Percentiles rank a stretch among this genome's conserved stretches.
phyloP scores from a whole-genome alignment of 768 basidiomycete genomes.

The Arthromyces matolae region DNA sequence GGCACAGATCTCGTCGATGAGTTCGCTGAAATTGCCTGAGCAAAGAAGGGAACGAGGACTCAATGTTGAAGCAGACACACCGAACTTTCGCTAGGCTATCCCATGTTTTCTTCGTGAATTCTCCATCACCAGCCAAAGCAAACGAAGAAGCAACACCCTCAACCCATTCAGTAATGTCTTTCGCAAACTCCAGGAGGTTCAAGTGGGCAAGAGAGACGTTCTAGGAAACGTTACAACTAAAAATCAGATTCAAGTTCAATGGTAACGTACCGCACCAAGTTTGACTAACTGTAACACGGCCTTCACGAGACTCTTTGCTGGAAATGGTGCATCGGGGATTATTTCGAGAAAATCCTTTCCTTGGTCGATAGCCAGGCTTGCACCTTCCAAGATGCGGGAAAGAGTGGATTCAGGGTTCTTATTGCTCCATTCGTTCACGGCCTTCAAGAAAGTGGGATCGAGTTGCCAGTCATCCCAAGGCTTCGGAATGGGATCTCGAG shows the following conservation, averaged over 20 bases:
- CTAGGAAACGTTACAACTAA: not conserved
- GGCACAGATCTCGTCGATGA: constrained; percentile 7
- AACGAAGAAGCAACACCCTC: constrained; percentile 5
- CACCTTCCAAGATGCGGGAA: constrained; percentile 1
- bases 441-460: constrained; percentile 4
- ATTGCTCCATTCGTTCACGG: constrained; percentile 2
- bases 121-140: not conserved
- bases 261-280: constrained; percentile 8
- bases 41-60: too few relatives aligned
- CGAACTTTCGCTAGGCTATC: constrained; percentile 10
- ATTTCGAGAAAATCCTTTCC: not conserved
- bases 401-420: constrained; percentile 8
- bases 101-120: constrained; percentile 10
- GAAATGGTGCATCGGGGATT: constrained; percentile 11
- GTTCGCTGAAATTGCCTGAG: constrained; percentile 4
- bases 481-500: too few relatives aligned
- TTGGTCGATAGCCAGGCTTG: constrained; percentile 2
- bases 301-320: constrained; percentile 9
- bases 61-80: too few relatives aligned
- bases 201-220: not conserved
- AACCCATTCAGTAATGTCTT: constrained; percentile 10
- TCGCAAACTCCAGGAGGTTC: constrained; percentile 9
- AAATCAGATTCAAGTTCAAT: not conserved
- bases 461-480: constrained; percentile 10
- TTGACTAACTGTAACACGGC: constrained; percentile 3